phyloP scores from a whole-genome alignment of 768 basidiomycete species.

The Infundibulicybe gibba region DNA sequence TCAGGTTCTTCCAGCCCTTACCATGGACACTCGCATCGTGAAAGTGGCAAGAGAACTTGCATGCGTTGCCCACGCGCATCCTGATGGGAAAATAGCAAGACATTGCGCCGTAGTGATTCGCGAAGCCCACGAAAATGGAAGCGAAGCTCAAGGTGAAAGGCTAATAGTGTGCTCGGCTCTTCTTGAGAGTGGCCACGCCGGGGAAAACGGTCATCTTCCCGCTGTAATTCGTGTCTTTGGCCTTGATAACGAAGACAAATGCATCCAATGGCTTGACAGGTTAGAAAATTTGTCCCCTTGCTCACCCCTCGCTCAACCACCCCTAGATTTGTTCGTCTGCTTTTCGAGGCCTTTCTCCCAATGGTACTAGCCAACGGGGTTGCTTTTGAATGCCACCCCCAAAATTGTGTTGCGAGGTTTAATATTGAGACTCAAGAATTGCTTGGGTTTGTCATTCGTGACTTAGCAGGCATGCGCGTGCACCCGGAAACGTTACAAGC shows the following conservation, averaged over 20 bases:
- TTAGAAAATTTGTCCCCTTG: constrained; percentile 15
- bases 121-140: constrained; percentile 45
- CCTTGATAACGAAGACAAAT: constrained; percentile 48
- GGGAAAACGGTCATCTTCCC: constrained; percentile 38
- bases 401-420: constrained; percentile 57
- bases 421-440: constrained; percentile 43
- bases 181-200: constrained; percentile 50
- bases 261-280: constrained; percentile 47
- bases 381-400: constrained; percentile 57
- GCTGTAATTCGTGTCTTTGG: constrained; percentile 48
- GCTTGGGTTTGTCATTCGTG: constrained; percentile 53
- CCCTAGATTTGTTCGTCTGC: constrained; percentile 41
- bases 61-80: constrained; percentile 43
- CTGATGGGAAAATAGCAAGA: constrained; percentile 47
- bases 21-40: constrained; percentile 44
- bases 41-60: constrained; percentile 54
- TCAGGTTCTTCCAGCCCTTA: constrained; percentile 47
- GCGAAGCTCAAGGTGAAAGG: constrained; percentile 44
- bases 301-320: constrained; percentile 3
- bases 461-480: constrained; percentile 53
- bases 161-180: constrained; percentile 55
- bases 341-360: constrained; percentile 54
- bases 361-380: constrained; percentile 51
- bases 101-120: constrained; percentile 52
- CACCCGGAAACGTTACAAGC: constrained; percentile 46